A percentile compares a stretch with the other conserved stretches of the same genome.
These are phyloP conservation scores for Camelina sativa DNA, from an alignment of 345 rosid genomes.

Conservation along the genomic window DNA sequence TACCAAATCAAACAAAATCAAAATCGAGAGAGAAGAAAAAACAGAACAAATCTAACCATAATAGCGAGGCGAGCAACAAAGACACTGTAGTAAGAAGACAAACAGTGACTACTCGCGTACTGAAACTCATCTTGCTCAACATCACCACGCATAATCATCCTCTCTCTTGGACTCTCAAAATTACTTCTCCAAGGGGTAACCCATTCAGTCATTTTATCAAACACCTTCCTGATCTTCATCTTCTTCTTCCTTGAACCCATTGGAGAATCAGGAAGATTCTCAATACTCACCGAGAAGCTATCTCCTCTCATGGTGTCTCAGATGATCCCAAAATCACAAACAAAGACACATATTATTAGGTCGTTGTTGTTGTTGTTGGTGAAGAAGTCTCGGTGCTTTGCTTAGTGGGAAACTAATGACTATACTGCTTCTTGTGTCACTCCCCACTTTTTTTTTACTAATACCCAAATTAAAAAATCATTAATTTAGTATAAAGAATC, in stretches of 20 bases:
- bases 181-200: constrained; percentile 59
- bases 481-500: constrained; percentile 16
- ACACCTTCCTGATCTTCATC: constrained; percentile 45
- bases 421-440: constrained; percentile 53
- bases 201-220: constrained; percentile 56
- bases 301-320: constrained; percentile 34
- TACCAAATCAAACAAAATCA: neutral
- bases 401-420: constrained; percentile 40
- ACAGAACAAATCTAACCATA: constrained; percentile 59
- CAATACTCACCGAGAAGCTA: constrained; percentile 41
- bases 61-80: constrained; percentile 96
- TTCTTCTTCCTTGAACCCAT: constrained; percentile 39
- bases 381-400: constrained; percentile 31
- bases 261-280: constrained; percentile 43
- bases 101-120: constrained; percentile 66
- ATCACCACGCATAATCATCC: constrained; percentile 67
- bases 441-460: constrained; percentile 43
- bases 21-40: neutral
- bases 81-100: constrained; percentile 95
- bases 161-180: constrained; percentile 46
- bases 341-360: constrained; percentile 18
- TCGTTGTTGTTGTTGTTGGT: constrained; percentile 15
- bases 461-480: neutral
- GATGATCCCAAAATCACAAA: neutral
- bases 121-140: constrained; percentile 79